These are phyloP conservation scores for Graphilbum sp. DNA, from an alignment of 2,329 filamentous ascomycete genomes.

Conservation along the genomic window DNA sequence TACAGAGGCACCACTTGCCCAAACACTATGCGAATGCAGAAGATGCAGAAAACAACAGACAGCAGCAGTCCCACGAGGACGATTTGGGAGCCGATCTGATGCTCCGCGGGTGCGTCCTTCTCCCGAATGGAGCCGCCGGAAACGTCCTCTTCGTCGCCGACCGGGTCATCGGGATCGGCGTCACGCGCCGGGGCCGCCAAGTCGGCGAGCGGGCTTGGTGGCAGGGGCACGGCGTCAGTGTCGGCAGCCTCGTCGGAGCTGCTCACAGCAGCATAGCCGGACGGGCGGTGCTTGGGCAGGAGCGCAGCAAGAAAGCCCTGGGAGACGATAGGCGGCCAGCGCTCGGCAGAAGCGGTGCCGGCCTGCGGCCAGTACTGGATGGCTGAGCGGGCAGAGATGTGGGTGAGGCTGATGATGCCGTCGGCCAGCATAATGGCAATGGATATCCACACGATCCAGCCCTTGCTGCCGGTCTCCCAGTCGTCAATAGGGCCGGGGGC, in stretches of 20 bases:
- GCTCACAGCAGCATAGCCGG: constrained; percentile 11
- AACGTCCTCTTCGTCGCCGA: no score
- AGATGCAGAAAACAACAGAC: constrained; percentile 65
- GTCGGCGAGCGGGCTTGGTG: constrained; percentile 8
- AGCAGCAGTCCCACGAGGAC: constrained; percentile 60
- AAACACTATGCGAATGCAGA: constrained; percentile 71
- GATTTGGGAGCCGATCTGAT: constrained; percentile 57
- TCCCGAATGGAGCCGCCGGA: no score
- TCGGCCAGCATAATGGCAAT: constrained; percentile 95
- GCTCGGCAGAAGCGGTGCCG: not conserved
- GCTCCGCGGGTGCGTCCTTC: constrained; percentile 68
- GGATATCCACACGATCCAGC: constrained; percentile 97
- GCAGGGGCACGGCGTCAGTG: not conserved
- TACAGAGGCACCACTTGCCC: constrained; percentile 61
- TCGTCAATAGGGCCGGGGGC: constrained; percentile 72
- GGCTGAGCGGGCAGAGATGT: constrained; percentile 44
- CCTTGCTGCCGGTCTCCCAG: constrained; percentile 88
- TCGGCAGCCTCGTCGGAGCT: constrained; percentile 1
- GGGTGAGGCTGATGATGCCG: constrained; percentile 72
- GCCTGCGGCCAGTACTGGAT: constrained; percentile 6
- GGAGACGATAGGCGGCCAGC: not conserved
- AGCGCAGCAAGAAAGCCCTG: not conserved
- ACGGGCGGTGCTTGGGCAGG: constrained; percentile 2
- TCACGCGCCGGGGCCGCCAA: constrained; percentile 2
- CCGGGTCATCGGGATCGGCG: not conserved